Evolutionary conservation across 2,329 filamentous ascomycete genomes (phyloP).

Genomic region (Neonectria faginata): DNA sequence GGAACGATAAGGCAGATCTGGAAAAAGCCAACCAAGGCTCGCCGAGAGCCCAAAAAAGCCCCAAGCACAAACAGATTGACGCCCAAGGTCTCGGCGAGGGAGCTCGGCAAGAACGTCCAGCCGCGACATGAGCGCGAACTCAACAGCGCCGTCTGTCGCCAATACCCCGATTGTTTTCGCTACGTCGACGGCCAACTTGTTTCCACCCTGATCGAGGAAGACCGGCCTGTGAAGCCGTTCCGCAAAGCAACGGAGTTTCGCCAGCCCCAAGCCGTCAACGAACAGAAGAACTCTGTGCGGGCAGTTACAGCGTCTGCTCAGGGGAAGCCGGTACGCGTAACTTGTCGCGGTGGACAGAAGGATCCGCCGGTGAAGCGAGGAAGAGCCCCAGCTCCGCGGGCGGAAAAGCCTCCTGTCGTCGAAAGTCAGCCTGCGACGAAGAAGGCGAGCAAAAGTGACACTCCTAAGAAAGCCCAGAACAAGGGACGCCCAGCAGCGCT

Average conservation of each 20-base stretch:
- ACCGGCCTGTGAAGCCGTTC: neutral
- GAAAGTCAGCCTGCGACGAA: neutral
- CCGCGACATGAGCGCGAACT: slow-evolving; percentile 15
- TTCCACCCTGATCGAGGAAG: slow-evolving; percentile 33
- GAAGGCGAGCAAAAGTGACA: neutral
- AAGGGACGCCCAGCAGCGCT: neutral
- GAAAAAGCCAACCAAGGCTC: neutral
- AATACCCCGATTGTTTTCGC: slow-evolving; percentile 7
- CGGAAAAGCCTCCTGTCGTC: no score
- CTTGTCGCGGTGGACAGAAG: neutral
- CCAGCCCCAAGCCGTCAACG: neutral
- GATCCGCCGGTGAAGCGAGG: neutral
- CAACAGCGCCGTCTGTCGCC: slow-evolving; percentile 13
- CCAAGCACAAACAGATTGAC: neutral
- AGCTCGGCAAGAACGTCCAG: neutral
- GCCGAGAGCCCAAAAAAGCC: neutral
- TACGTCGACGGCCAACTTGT: slow-evolving; percentile 1
- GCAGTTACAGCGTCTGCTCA: neutral
- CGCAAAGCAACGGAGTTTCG: neutral
- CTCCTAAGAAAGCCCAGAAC: neutral
- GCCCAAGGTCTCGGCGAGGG: neutral
- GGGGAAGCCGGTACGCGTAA: neutral
- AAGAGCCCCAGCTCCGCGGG: neutral
- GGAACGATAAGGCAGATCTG: neutral
- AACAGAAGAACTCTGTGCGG: neutral